Percentiles rank a stretch among this genome's conserved stretches.
Conservation (phyloP, 208 protist species). For the Endotrypanum monterogeii region DNA sequence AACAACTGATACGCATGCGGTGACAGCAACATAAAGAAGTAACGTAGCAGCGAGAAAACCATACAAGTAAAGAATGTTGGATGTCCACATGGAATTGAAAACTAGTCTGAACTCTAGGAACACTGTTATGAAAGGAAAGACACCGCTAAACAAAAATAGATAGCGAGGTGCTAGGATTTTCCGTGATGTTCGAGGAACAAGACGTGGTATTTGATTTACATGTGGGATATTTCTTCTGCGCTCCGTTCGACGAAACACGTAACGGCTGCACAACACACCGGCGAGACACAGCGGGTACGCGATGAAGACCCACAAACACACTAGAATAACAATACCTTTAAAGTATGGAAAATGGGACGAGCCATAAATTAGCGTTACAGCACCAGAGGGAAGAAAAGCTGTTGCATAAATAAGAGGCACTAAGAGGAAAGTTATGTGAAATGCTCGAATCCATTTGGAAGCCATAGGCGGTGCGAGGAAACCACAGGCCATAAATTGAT, state of each 20-base stretch:
- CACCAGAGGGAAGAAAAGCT: constrained; percentile 3
- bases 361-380: constrained; percentile 43
- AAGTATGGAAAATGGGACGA: constrained; percentile 63
- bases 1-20: constrained; percentile 86
- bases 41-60: constrained; percentile 94
- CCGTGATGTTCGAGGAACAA: constrained; percentile 87
- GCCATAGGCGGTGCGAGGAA: constrained; percentile 27
- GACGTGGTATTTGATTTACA: constrained; percentile 92
- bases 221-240: constrained; percentile 60
- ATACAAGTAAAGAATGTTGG: constrained; percentile 97
- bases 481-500: constrained; percentile 31
- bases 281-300: constrained; percentile 83
- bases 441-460: constrained; percentile 32
- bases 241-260: constrained; percentile 34
- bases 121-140: constrained; percentile 95
- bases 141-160: constrained; percentile 78
- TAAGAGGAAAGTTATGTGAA: constrained; percentile 24
- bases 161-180: constrained; percentile 28
- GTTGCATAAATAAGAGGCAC: constrained; percentile 9
- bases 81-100: constrained; percentile 96
- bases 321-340: constrained; percentile 52
- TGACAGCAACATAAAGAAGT: constrained; percentile 89
- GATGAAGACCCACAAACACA: constrained; percentile 82
- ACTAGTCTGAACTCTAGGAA: constrained; percentile 97
- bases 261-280: constrained; percentile 89